A percentile compares a stretch with the other conserved stretches of the same genome.
Evolutionary conservation across 345 rosid species (phyloP).

Genomic region (Rhodamnia argentea): DNA sequence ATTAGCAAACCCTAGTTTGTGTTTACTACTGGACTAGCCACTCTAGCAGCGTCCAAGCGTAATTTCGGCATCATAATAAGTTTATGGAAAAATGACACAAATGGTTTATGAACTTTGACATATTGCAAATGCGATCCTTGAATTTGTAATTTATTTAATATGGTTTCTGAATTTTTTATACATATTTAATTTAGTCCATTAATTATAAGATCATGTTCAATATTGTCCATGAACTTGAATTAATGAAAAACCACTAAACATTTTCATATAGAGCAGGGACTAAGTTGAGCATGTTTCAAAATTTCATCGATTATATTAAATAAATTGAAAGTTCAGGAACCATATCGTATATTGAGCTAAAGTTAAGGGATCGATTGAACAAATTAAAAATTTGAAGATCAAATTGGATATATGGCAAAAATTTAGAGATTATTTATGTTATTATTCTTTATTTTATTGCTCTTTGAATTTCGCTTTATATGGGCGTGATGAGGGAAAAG

Average conservation of each 20-base stretch:
- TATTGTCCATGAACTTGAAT: not conserved
- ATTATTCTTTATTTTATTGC: not conserved
- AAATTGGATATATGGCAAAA: not conserved
- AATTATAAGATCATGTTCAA: not conserved
- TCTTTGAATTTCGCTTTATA: not conserved
- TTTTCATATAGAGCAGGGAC: not conserved
- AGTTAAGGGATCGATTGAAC: not conserved
- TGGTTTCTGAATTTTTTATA: fast-evolving
- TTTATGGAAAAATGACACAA: too few relatives aligned
- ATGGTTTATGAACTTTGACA: fast-evolving
- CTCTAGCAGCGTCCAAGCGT: too few relatives aligned
- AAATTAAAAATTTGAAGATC: not conserved
- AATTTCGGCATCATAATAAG: too few relatives aligned
- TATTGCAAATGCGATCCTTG: not conserved
- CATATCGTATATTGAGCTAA: not conserved
- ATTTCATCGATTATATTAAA: fast-evolving
- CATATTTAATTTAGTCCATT: not conserved
- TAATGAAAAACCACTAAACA: too few relatives aligned
- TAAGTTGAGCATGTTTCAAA: fast-evolving
- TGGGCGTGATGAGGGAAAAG: not conserved
- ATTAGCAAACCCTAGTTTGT: not conserved
- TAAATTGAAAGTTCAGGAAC: not conserved
- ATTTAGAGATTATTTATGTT: not conserved
- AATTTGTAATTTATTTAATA: fast-evolving
- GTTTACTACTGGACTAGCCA: too few relatives aligned